phyloP scores from a whole-genome alignment of 2,329 filamentous ascomycete genomes.

The Aspergillus nomiae region DNA sequence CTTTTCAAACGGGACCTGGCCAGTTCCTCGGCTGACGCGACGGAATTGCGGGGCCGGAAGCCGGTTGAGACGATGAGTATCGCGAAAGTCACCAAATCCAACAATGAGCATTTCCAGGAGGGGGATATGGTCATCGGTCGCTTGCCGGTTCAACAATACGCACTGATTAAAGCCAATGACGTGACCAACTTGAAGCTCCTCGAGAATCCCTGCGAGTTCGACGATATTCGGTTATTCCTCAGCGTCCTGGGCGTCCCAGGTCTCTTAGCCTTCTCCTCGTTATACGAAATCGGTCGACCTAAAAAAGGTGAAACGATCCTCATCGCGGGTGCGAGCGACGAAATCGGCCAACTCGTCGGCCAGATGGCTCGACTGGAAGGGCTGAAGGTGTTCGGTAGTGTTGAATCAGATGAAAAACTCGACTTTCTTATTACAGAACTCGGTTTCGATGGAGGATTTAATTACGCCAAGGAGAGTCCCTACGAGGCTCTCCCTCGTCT shows the following conservation, averaged over 20 bases:
- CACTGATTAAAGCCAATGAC: slow-evolving; percentile 66
- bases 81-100: slow-evolving; percentile 70
- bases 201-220: slow-evolving; percentile 63
- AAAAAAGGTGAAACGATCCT: slow-evolving; percentile 81
- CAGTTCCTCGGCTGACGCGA: slow-evolving; percentile 65
- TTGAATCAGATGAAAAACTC: slow-evolving; percentile 78
- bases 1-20: slow-evolving; percentile 83
- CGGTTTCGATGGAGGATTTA: slow-evolving; percentile 73
- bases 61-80: slow-evolving; percentile 64
- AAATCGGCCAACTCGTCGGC: slow-evolving; percentile 80
- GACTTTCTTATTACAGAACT: slow-evolving; percentile 71
- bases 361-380: slow-evolving; percentile 83
- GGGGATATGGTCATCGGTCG: slow-evolving; percentile 67
- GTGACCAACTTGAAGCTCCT: slow-evolving; percentile 55
- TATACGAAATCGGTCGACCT: slow-evolving; percentile 74
- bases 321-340: slow-evolving; percentile 75
- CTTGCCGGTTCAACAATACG: slow-evolving; percentile 56
- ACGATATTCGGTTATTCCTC: slow-evolving; percentile 61
- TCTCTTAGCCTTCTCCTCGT: slow-evolving; percentile 71
- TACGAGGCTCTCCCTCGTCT: slow-evolving; percentile 68
- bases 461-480: slow-evolving; percentile 83
- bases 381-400: slow-evolving; percentile 76
- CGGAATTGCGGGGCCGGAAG: slow-evolving; percentile 66
- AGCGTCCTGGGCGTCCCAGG: slow-evolving; percentile 79
- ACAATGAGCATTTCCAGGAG: slow-evolving; percentile 62